phyloP scores from a whole-genome alignment of 2,329 filamentous ascomycete species.

The Phialocephala subalpina region DNA sequence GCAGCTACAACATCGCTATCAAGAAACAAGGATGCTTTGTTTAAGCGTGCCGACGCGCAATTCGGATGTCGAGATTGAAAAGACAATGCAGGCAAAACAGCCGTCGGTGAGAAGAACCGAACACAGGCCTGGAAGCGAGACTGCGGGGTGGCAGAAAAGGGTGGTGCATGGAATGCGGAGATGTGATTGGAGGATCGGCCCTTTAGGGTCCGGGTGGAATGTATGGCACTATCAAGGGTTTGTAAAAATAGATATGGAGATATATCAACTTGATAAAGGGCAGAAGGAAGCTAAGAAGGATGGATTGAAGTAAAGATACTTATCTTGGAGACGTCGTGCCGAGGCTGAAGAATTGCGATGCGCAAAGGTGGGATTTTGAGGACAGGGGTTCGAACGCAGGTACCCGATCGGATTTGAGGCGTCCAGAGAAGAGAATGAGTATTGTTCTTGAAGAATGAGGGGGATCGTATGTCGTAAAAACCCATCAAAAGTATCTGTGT shows the following conservation, averaged over 20 bases:
- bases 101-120: slow-evolving; percentile 5
- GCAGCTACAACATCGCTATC: background rate
- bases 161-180: background rate
- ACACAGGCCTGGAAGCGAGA: background rate
- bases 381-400: slow-evolving; percentile 8
- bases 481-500: background rate
- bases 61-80: background rate
- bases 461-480: slow-evolving; percentile 4
- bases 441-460: background rate
- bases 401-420: background rate
- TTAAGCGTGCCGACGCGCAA: background rate
- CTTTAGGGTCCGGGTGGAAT: background rate
- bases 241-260: background rate
- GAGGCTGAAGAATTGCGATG: background rate
- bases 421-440: background rate
- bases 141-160: slow-evolving; percentile 6
- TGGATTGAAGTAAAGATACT: background rate
- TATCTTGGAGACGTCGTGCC: background rate
- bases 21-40: background rate
- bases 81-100: slow-evolving; percentile 1
- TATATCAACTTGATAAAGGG: background rate
- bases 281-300: background rate
- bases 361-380: background rate
- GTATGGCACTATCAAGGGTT: background rate
- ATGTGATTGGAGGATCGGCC: background rate